phyloP scores from a whole-genome alignment of 352 stramenopile genomes.

The Globisporangium rhizosaccharum region DNA sequence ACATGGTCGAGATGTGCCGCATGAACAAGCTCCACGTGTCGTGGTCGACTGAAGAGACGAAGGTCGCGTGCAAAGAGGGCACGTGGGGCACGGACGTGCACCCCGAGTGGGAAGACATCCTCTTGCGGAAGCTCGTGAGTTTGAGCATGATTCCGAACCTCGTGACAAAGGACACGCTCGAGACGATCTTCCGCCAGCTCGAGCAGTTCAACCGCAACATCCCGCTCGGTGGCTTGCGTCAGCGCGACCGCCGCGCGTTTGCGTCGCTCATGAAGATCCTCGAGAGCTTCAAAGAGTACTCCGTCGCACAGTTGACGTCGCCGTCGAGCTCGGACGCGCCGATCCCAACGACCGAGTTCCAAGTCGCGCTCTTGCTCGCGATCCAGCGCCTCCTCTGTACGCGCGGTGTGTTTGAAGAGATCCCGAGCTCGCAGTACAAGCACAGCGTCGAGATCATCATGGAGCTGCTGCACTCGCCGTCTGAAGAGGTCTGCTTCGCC shows the following conservation, averaged over 20 bases:
- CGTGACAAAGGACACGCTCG: constrained; percentile 71
- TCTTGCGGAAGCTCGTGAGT: constrained; percentile 76
- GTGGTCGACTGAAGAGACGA: constrained; percentile 85
- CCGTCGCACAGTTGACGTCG: constrained; percentile 73
- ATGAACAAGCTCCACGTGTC: constrained; percentile 87
- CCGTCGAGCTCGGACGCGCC: constrained; percentile 76
- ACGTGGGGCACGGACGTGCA: constrained; percentile 79
- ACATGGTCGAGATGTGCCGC: constrained; percentile 85
- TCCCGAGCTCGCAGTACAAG: constrained; percentile 83
- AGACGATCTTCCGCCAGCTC: constrained; percentile 66
- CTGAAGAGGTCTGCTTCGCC: constrained; percentile 83
- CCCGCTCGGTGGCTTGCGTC: constrained; percentile 57
- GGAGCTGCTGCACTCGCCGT: constrained; percentile 80
- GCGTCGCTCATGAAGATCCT: constrained; percentile 79
- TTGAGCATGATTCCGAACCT: constrained; percentile 79
- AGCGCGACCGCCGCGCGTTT: constrained; percentile 73
- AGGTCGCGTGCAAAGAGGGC: constrained; percentile 82
- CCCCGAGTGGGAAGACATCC: constrained; percentile 78
- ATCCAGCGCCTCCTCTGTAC: constrained; percentile 82
- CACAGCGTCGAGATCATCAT: constrained; percentile 84
- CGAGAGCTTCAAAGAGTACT: constrained; percentile 83
- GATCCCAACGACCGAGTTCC: constrained; percentile 76
- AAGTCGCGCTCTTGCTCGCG: constrained; percentile 71
- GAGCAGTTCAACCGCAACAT: constrained; percentile 88
- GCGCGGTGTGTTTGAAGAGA: constrained; percentile 79